A percentile compares a stretch with the other conserved stretches of the same genome.
Conservation (phyloP, 345 rosid species). For the Durio zibethinus region DNA sequence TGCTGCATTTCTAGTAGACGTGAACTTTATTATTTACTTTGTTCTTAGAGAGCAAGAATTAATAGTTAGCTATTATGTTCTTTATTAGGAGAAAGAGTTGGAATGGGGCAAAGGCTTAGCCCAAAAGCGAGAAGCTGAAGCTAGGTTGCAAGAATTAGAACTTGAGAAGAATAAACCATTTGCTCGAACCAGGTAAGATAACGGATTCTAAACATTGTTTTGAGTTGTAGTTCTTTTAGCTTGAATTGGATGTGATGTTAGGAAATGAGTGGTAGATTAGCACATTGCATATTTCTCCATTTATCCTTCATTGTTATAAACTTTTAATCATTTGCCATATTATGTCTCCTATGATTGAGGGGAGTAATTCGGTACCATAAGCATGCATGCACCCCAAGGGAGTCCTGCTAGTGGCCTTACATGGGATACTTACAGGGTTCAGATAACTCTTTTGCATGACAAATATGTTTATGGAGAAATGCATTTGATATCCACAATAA, state of each 20-base stretch:
- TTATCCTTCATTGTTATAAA: background rate
- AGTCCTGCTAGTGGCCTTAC: background rate
- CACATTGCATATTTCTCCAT: background rate
- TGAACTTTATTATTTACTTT: background rate
- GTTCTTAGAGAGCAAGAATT: background rate
- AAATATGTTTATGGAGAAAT: background rate
- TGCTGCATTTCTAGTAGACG: background rate
- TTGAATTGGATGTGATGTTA: background rate
- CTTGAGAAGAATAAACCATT: slow-evolving; percentile 85
- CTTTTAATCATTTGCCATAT: background rate
- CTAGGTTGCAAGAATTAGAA: slow-evolving; percentile 65
- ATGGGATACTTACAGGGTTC: background rate
- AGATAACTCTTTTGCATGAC: background rate
- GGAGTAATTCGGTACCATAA: background rate
- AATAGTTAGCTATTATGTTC: background rate
- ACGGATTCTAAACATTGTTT: background rate
- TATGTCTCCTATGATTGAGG: background rate
- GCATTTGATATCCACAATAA: background rate
- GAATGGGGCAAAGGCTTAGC: slow-evolving; percentile 99
- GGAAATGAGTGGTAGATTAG: background rate
- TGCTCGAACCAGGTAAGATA: slow-evolving; percentile 74
- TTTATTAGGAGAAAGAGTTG: slow-evolving; percentile 61
- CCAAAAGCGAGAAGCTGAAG: slow-evolving; percentile 87
- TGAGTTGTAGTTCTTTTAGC: background rate
- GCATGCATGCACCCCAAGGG: background rate